These are phyloP conservation scores for Sarcocystis neurona DNA, from an alignment of 169 alveolate species.

Conservation along the genomic window DNA sequence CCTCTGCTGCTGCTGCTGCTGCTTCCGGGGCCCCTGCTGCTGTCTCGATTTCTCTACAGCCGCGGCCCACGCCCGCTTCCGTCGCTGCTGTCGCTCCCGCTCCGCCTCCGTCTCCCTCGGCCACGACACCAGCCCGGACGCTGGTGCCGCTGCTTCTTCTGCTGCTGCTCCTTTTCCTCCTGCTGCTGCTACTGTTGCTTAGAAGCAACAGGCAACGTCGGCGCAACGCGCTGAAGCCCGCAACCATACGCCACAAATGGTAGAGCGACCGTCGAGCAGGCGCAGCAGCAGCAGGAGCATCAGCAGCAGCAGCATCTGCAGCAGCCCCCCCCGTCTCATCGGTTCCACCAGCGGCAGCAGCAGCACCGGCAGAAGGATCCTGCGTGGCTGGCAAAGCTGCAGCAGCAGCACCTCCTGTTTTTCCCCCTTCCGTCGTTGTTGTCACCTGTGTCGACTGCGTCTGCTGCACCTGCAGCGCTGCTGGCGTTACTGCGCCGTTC, in stretches of 20 bases:
- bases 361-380: neutral
- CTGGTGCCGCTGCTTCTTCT: constrained; percentile 18
- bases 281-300: neutral
- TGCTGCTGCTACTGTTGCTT: constrained; percentile 18
- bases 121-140: neutral
- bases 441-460: neutral
- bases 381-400: neutral
- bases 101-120: too few relatives aligned
- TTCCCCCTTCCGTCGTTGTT: neutral
- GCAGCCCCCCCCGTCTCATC: neutral
- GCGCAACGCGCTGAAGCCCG: constrained; percentile 48
- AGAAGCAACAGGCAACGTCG: neutral
- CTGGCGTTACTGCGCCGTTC: too few relatives aligned
- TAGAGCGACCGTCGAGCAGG: neutral
- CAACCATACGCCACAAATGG: constrained; percentile 59
- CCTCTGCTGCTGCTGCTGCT: neutral
- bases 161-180: constrained; percentile 16
- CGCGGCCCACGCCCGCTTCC: too few relatives aligned
- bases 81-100: too few relatives aligned
- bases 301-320: neutral
- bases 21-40: neutral
- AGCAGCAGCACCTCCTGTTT: neutral
- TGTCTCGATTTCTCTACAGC: neutral
- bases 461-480: neutral
- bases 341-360: neutral